These are phyloP conservation scores for Brasenia schreberi DNA, from an alignment of 164 flowering plant genomes.

Conservation along the genomic window DNA sequence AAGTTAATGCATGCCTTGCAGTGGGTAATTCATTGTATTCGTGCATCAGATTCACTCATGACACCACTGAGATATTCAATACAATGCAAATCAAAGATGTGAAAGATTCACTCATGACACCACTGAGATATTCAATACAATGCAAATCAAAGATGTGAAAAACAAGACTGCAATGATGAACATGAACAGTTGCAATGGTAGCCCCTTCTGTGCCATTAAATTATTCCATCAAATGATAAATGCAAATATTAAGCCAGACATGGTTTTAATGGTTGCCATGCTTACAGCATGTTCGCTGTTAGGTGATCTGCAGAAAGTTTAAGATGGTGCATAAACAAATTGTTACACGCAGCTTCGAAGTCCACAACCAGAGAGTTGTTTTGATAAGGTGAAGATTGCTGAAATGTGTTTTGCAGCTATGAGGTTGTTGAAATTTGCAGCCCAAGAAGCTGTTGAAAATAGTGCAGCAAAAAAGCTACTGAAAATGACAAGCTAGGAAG, in stretches of 20 bases:
- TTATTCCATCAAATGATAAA: conserved; percentile 17
- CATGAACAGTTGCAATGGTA: conserved; percentile 12
- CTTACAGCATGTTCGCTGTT: conserved; percentile 19
- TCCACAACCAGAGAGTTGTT: not conserved
- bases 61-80: conserved; percentile 12
- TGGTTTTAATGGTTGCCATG: conserved; percentile 15
- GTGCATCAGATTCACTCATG: conserved; percentile 15
- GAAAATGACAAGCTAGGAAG: too few relatives aligned
- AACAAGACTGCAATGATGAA: conserved; percentile 31
- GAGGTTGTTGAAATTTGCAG: too few relatives aligned
- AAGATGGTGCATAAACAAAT: conserved; percentile 22
- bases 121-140: conserved; percentile 12
- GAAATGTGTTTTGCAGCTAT: too few relatives aligned
- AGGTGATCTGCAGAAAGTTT: conserved; percentile 23
- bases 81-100: conserved; percentile 24
- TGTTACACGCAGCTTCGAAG: conserved; percentile 12
- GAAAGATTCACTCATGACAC: conserved; percentile 17
- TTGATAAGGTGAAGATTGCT: too few relatives aligned
- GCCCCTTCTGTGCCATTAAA: conserved; percentile 15
- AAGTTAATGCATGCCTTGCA: conserved; percentile 9
- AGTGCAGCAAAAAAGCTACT: too few relatives aligned
- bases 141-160: conserved; percentile 23
- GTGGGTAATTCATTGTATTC: conserved; percentile 29
- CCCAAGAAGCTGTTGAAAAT: too few relatives aligned
- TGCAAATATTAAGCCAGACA: conserved; percentile 10